Percentiles rank a stretch among this genome's conserved stretches.
These are phyloP conservation scores for Protomyces pachydermus DNA, from an alignment of 1,139 yeast species.

Conservation along the genomic window DNA sequence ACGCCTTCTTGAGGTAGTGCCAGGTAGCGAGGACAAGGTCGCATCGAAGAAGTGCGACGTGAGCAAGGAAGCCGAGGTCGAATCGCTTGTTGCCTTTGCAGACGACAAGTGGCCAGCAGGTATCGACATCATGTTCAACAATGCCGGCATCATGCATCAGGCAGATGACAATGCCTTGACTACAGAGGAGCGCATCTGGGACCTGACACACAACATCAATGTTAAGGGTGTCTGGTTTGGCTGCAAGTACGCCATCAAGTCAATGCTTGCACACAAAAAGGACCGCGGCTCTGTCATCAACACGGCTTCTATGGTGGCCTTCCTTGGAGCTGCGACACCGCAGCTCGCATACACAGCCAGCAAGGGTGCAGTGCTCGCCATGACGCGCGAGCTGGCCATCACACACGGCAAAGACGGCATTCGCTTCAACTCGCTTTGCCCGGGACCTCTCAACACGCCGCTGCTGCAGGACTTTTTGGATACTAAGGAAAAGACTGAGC, in stretches of 20 bases:
- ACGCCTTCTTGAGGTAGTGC: slow-evolving; percentile 35
- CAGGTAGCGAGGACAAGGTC: slow-evolving; percentile 34
- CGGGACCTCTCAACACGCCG: slow-evolving; percentile 54
- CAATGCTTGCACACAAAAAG: slow-evolving; percentile 47
- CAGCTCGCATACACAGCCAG: slow-evolving; percentile 44
- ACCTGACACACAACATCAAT: slow-evolving; percentile 47
- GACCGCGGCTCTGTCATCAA: slow-evolving; percentile 54
- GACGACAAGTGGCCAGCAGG: slow-evolving; percentile 53
- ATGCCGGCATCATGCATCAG: slow-evolving; percentile 75
- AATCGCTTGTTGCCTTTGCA: slow-evolving; percentile 39
- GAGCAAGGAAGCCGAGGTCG: slow-evolving; percentile 40
- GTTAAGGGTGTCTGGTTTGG: slow-evolving; percentile 58
- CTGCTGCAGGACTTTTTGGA: slow-evolving; percentile 54
- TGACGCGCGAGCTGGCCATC: slow-evolving; percentile 63
- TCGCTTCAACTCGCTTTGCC: slow-evolving; percentile 67
- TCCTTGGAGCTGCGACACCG: slow-evolving; percentile 46
- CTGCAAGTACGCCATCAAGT: slow-evolving; percentile 51
- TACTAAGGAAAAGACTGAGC: slow-evolving; percentile 39
- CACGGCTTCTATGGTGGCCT: slow-evolving; percentile 60
- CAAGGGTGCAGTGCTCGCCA: slow-evolving; percentile 44
- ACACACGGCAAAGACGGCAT: slow-evolving; percentile 61
- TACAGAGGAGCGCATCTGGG: slow-evolving; percentile 48
- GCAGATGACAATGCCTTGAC: slow-evolving; percentile 49
- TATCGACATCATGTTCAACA: slow-evolving; percentile 61
- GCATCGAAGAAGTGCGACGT: slow-evolving; percentile 39